Base-by-base conservation (phyloP, 129 eudicot genomes). In the Saussurea involucrata region DNA sequence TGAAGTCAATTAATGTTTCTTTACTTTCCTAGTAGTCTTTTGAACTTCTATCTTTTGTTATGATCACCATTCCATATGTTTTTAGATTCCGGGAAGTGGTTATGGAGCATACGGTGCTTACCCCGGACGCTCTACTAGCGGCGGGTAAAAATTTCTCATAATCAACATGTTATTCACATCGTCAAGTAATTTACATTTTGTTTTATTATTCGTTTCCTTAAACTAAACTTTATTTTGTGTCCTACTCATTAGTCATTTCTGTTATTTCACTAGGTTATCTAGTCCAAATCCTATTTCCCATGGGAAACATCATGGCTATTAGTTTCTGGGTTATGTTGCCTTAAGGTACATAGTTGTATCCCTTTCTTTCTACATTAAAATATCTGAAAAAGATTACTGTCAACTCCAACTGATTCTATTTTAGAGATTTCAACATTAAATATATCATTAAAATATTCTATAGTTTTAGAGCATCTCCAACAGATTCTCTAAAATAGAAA, bases 221-320 rank as follows among this genome's bases (percentile, higher is more conserved):
- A n/a, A 69, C 15, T 27, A 28, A 78, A 3, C 49, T 32, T 74
- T 75, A 32, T 73, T 36, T 78, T 3, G 9, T 3, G 61, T 53
- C 21, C 7, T 17, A 53, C 22, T 53, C 20, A 15, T 49, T n/a
- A 18, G 21, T n/a, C 9, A 17, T 53, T 53, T 53, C 61, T 53
- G 15, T 74, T 36, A 66, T 33, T 53, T 76, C 57, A 24, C 49
- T 83, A 87, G 95, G 86, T 75, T 83, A 36, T 82, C 86, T 42
- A 76, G 77, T 74, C 87, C 80, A 64, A 77, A 72, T 78, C 84
- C 87, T n/a, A 63, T 71, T 58, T 75, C 91, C 63, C 85, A 86
- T 21, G 85, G 91, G 74, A 89, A 84, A 83, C 86, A 84, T 72
- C 85, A 86, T 81, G 90, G 86, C 28, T 86, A 89, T 73, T 89